Percentiles rank a stretch among this genome's conserved stretches.
These are phyloP conservation scores for Cyberlindnera misumaiensis DNA, from an alignment of 805 yeast genomes.

Conservation along the genomic window DNA sequence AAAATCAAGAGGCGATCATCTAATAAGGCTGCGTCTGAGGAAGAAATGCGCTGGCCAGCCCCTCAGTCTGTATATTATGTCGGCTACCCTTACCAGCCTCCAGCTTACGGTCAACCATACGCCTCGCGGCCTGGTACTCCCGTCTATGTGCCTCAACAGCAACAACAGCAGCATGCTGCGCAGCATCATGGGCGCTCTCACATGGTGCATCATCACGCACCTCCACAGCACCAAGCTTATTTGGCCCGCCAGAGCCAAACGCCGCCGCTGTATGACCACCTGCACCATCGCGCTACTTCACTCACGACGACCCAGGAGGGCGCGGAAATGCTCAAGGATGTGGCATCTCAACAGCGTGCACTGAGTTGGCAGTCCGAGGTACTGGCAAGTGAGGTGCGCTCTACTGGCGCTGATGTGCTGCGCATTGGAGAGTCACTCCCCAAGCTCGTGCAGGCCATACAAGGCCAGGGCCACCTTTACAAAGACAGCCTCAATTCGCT, in stretches of 20 bases:
- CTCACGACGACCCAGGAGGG: too few species aligned
- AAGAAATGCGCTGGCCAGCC: conserved; percentile 10
- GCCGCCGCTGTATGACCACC: conserved; percentile 8
- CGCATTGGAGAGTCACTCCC: conserved; percentile 21
- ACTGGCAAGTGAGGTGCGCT: conserved; percentile 14
- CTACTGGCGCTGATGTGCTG: conserved; percentile 18
- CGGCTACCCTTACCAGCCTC: not conserved
- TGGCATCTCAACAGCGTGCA: conserved; percentile 13
- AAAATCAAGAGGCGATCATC: conserved; percentile 57
- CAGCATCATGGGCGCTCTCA: not conserved
- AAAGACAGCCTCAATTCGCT: conserved; percentile 10
- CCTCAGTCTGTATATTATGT: not conserved
- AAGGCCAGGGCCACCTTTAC: conserved; percentile 6
- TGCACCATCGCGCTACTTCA: not conserved
- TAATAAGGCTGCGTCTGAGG: conserved; percentile 15
- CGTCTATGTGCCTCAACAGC: not conserved
- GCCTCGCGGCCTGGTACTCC: too few species aligned
- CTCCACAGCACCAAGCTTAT: conserved; percentile 7
- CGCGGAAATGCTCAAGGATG: conserved; percentile 6
- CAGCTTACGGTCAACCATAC: too few species aligned
- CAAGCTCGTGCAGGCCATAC: conserved; percentile 18
- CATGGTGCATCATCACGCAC: conserved; percentile 2
- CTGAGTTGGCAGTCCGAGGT: conserved; percentile 13
- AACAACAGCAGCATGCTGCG: conserved; percentile 1
- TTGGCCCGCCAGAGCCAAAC: conserved; percentile 2